These are phyloP conservation scores for Phytophthora europaea DNA, from an alignment of 352 stramenopile genomes.

Conservation along the genomic window DNA sequence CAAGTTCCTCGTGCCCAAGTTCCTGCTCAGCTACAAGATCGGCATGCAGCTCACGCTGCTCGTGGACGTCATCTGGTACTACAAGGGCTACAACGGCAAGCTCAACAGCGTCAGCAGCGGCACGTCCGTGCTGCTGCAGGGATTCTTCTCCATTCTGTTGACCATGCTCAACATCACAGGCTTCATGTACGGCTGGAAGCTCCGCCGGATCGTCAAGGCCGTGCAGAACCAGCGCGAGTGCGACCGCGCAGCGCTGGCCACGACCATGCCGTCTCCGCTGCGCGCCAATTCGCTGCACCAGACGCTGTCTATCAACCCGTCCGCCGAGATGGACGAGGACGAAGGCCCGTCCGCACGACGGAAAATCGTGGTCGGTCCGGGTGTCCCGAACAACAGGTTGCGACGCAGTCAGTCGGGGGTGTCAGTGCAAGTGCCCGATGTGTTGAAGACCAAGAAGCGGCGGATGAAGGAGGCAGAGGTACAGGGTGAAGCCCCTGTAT, in stretches of 20 bases:
- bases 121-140: slow-evolving; percentile 88
- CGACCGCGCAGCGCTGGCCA: slow-evolving; percentile 81
- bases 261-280: slow-evolving; percentile 73
- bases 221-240: slow-evolving; percentile 86
- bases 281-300: slow-evolving; percentile 58
- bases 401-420: slow-evolving; percentile 37
- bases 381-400: slow-evolving; percentile 28
- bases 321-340: slow-evolving; percentile 51
- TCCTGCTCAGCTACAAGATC: slow-evolving; percentile 91
- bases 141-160: slow-evolving; percentile 86
- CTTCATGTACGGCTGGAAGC: slow-evolving; percentile 90
- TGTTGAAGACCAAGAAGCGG: slow-evolving; percentile 43
- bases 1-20: slow-evolving; percentile 89
- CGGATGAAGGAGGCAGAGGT: slow-evolving; percentile 33
- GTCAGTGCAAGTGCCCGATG: slow-evolving; percentile 25
- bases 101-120: slow-evolving; percentile 80
- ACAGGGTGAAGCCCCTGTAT: slow-evolving; percentile 44
- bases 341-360: slow-evolving; percentile 50
- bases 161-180: slow-evolving; percentile 82
- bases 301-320: slow-evolving; percentile 70
- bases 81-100: slow-evolving; percentile 88
- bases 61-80: slow-evolving; percentile 91
- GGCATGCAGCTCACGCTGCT: slow-evolving; percentile 89
- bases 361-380: slow-evolving; percentile 55
- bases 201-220: slow-evolving; percentile 87